These are phyloP conservation scores for Cercospora sp. DNA, from an alignment of 2,329 filamentous ascomycete genomes.

Conservation along the genomic window DNA sequence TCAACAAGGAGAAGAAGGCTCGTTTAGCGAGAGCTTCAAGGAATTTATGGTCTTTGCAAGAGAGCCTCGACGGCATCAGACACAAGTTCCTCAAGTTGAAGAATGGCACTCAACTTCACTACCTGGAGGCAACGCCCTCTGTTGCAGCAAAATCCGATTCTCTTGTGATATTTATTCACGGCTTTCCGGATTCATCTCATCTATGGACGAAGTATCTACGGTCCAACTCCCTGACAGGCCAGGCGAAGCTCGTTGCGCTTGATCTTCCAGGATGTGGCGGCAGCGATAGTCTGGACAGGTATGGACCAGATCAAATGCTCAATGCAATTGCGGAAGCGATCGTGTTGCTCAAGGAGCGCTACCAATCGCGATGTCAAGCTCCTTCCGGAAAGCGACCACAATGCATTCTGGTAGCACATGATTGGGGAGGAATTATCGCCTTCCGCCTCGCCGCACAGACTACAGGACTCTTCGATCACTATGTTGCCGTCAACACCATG, in stretches of 20 bases:
- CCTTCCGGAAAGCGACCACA: constrained; percentile 23
- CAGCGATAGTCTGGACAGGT: constrained; percentile 53
- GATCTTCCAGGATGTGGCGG: constrained; percentile 62
- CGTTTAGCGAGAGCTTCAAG: constrained; percentile 47
- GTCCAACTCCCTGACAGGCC: constrained; percentile 39
- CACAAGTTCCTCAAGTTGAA: constrained; percentile 55
- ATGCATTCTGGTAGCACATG: constrained; percentile 49
- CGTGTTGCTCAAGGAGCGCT: constrained; percentile 51
- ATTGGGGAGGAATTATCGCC: constrained; percentile 52
- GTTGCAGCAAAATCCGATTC: not conserved
- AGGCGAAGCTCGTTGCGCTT: constrained; percentile 54
- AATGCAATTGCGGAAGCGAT: constrained; percentile 57
- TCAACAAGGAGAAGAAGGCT: not conserved
- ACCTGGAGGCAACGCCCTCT: constrained; percentile 40
- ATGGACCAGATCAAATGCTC: constrained; percentile 53
- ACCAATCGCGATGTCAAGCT: constrained; percentile 31
- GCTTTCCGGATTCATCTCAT: constrained; percentile 60
- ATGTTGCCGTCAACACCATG: constrained; percentile 55
- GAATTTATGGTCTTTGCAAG: constrained; percentile 56
- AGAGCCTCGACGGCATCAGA: constrained; percentile 47
- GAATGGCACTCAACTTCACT: constrained; percentile 56
- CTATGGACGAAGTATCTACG: constrained; percentile 55
- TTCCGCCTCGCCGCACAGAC: constrained; percentile 61
- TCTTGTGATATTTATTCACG: constrained; percentile 27
- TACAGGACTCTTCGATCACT: constrained; percentile 55